Base-by-base conservation (phyloP, 2,329 filamentous ascomycete species). In the Chalaropsis ovoidea region DNA sequence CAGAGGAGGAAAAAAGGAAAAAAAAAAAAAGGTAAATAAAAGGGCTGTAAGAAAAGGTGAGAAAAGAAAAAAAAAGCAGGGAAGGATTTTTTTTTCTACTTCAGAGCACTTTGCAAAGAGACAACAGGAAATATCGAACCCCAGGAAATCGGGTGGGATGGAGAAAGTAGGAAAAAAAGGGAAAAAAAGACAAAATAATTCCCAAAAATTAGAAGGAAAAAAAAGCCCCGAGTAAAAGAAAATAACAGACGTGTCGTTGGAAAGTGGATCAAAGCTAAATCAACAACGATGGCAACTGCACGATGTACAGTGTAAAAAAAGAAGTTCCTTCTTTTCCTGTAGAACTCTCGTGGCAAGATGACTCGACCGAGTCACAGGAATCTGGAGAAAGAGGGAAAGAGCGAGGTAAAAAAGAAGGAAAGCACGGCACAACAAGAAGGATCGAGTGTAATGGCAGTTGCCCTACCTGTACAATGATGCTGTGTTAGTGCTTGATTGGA, bases 71-170 rank as follows among this genome's bases (percentile, higher is more conserved):
- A 43, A 10, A 43, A 61, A 7, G 45, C 35, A 62, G 19, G 39
- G 19, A 43, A 39, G 52, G 52, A 58, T 31, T 31, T 58, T 56
- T 56, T 56, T 17, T 13, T 39, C 52, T 58, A 58, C 24, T 19
- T 58, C 27, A 58, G 3, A 58, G 31, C 52, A 31, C 17, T 22
- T 31, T 58, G 11, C 17, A 35, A 58, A 58, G 52, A 58, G 52
- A 58, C 52, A 58, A 58, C 27, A 58, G 52, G 52, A 58, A 27
- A 58, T 58, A 58, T 31, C 27, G 17, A 58, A 58, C 52, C 52
- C 52, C 52, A 58, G 52, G 22, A 58, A 39, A 58, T 58, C 52
- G 52, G 52, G 52, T 58, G 52, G 52, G 22, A 58, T 58, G 52
- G 52, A 35, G 31, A 4, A 8, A 58, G 15, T n/a, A 58, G 17